phyloP scores from a whole-genome alignment of 2,329 filamentous ascomycete genomes.

The Lecanicillium sp. region DNA sequence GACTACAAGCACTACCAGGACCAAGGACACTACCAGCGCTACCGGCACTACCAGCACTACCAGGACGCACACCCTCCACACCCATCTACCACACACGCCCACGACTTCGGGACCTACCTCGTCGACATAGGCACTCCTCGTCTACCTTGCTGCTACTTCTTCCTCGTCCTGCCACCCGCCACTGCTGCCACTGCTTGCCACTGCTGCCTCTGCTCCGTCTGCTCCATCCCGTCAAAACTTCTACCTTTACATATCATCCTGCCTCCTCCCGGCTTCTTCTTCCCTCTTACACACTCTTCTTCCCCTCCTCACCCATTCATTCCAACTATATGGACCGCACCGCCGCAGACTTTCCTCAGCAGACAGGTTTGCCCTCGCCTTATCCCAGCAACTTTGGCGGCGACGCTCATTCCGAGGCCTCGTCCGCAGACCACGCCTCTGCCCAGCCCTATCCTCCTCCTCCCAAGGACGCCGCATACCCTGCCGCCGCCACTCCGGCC shows the following conservation, averaged over 20 bases:
- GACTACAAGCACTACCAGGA: no score
- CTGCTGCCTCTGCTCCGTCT: neutral
- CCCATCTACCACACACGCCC: no score
- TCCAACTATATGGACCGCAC: slow-evolving; percentile 49
- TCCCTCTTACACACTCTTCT: slow-evolving; percentile 19
- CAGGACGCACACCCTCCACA: no score
- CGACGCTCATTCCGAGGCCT: slow-evolving; percentile 76
- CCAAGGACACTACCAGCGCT: no score
- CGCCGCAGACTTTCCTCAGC: slow-evolving; percentile 66
- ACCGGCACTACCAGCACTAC: no score
- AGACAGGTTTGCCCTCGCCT: slow-evolving; percentile 80
- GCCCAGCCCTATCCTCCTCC: slow-evolving; percentile 82
- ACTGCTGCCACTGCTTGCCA: neutral
- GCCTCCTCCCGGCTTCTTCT: slow-evolving; percentile 12
- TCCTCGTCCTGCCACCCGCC: neutral
- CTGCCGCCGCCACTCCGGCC: slow-evolving; percentile 74
- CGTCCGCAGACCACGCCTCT: slow-evolving; percentile 85
- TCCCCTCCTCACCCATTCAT: slow-evolving; percentile 20
- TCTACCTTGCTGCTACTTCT: slow-evolving; percentile 3
- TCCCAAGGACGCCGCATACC: slow-evolving; percentile 75
- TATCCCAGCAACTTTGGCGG: slow-evolving; percentile 59
- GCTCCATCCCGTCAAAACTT: neutral
- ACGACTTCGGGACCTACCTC: no score
- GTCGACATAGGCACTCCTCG: no score
- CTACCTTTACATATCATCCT: neutral